A percentile compares a stretch with the other conserved stretches of the same genome.
phyloP scores from a whole-genome alignment of 192 early-diverging fungal species.

The Coemansia sp. region DNA sequence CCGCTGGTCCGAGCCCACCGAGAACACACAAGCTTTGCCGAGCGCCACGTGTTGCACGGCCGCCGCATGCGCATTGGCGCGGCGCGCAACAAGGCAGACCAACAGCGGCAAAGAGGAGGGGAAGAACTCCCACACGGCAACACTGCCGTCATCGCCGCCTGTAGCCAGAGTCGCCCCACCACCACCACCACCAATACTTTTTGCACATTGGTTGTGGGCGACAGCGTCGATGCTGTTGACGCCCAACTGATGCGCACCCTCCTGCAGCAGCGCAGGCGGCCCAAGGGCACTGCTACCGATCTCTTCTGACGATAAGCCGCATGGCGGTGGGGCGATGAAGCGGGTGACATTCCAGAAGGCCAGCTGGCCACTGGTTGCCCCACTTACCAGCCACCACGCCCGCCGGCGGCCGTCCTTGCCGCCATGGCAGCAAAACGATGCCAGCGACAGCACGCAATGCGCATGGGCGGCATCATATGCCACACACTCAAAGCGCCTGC shows the following conservation, averaged over 20 bases:
- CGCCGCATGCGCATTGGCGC: conserved; percentile 64
- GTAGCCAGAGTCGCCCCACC: conserved; percentile 52
- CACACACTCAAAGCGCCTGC: conserved; percentile 13
- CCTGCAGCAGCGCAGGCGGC: conserved; percentile 31
- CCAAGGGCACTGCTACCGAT: conserved; percentile 10
- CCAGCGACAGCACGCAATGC: conserved; percentile 42
- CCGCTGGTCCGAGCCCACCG: conserved; percentile 72
- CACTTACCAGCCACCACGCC: conserved; percentile 16
- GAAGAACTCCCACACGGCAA: conserved; percentile 71
- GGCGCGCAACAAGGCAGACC: too few relatives aligned
- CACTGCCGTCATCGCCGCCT: conserved; percentile 85
- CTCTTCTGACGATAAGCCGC: too few relatives aligned
- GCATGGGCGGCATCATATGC: conserved; percentile 11
- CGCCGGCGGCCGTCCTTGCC: background rate
- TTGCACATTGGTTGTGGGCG: background rate
- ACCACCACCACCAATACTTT: background rate
- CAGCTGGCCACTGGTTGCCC: conserved; percentile 35
- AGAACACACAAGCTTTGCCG: background rate
- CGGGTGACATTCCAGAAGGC: conserved; percentile 26
- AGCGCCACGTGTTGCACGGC: conserved; percentile 59
- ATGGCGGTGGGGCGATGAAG: background rate
- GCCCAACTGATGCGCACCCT: conserved; percentile 68
- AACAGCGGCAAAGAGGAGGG: conserved; percentile 5
- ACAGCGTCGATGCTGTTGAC: conserved; percentile 71
- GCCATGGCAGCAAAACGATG: background rate